A percentile compares a stretch with the other conserved stretches of the same genome.
Evolutionary conservation across 2,329 filamentous ascomycete species (phyloP).

Genomic region (Aureobasidium sp.): DNA sequence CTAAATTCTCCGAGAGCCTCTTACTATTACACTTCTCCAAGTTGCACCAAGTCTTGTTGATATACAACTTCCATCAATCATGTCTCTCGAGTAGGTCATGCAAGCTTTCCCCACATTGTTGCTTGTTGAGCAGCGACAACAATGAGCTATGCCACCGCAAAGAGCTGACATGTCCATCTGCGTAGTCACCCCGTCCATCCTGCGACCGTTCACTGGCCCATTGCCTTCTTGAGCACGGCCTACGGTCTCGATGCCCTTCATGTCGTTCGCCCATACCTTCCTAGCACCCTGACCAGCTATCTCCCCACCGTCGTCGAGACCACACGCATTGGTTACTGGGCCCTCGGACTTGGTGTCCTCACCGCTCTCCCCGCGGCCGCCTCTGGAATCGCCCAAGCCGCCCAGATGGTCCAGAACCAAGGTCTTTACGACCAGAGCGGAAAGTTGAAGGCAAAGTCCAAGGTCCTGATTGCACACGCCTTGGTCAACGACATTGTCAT

Average conservation of each 20-base stretch:
- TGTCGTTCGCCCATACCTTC: constrained; percentile 27
- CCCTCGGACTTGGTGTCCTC: constrained; percentile 34
- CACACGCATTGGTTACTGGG: constrained; percentile 36
- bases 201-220: constrained; percentile 37
- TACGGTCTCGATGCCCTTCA: constrained; percentile 36
- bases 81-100: constrained; percentile 13
- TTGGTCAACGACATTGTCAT: constrained; percentile 35
- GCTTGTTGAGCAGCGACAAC: not conserved
- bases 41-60: not conserved
- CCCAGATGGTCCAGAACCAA: constrained; percentile 35
- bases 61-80: not conserved
- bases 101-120: constrained; percentile 1
- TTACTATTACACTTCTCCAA: not conserved
- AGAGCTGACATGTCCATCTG: constrained; percentile 2
- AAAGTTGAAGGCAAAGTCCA: constrained; percentile 33
- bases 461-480: constrained; percentile 35
- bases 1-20: not conserved
- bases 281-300: constrained; percentile 24
- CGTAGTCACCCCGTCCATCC: constrained; percentile 35
- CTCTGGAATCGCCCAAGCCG: constrained; percentile 30
- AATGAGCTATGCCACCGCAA: not conserved
- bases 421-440: constrained; percentile 32
- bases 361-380: constrained; percentile 27
- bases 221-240: constrained; percentile 37
- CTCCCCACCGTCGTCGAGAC: constrained; percentile 29